Evolutionary conservation across 208 protist species (phyloP), one percentile per base, ranked within the genome.

Genomic region (Leishmania turanica): DNA sequence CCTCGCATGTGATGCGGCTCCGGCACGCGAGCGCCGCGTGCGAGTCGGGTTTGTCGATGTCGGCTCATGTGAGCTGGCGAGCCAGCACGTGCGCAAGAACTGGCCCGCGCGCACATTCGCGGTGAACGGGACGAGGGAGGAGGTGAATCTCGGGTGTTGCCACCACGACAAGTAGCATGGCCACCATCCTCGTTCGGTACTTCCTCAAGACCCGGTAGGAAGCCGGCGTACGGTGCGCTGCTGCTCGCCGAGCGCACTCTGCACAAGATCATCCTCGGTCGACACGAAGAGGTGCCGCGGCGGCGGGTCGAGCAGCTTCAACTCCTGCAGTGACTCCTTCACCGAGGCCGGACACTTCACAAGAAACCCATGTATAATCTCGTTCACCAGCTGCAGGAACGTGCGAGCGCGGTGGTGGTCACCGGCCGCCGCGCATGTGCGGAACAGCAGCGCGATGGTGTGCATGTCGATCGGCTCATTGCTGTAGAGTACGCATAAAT

Each of bases 401-500:
- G 92, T 92, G 13, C 89, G 84, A 1, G 95, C 95, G 27, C 95
- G 90, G 76, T 94, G 93, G 81, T 92, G 87, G 74, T 97, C 95
- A 24, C 93, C 92, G 2, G 91, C 93, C 0, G 91, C 91, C 1
- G 89, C 89, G 66, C 95, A 97, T 24, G 92, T 89, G 40, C 87
- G 86, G 78, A 97, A 96, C 49, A 97, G 88, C 56, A 86, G 84
- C 11, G 85, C 85, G n/a, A 97, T 88, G 4, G 88, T 89, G n/a
- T 89, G 77, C 83, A 95, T 93, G 79, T 97, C 88, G 56, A 97
- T 81, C n/a, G 76, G 69, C 73, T 80, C 86, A 34, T 94, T 91
- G 84, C 91, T 92, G 85, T 96, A 97, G 51, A 97, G 83, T 1
- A 96, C 91, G 81, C 92, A 96, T 7, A 96, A 69, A 68, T 97